phyloP scores from a whole-genome alignment of 2,329 filamentous ascomycete species.

The Fusarium torulosum region DNA sequence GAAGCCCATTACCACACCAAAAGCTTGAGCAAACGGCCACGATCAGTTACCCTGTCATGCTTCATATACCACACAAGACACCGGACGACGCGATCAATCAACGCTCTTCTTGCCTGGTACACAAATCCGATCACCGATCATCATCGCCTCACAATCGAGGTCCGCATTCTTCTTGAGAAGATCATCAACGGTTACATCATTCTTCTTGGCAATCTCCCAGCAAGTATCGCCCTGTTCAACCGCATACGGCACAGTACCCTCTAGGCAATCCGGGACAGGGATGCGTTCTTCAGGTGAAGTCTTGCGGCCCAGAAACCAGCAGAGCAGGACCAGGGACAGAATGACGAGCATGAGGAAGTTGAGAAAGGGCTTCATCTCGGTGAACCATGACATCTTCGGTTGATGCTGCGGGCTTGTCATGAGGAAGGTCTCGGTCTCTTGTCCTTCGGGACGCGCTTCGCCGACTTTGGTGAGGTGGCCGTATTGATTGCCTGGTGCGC shows the following conservation, averaged over 20 bases:
- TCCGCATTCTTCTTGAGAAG: conserved; percentile 60
- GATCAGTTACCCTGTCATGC: neutral
- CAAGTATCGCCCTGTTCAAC: conserved; percentile 64
- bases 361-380: conserved; percentile 66
- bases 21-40: neutral
- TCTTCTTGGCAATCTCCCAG: conserved; percentile 62
- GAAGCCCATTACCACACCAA: neutral
- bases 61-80: conserved; percentile 11
- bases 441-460: conserved; percentile 45
- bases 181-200: conserved; percentile 59
- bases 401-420: conserved; percentile 28
- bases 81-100: conserved; percentile 1
- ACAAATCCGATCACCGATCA: conserved; percentile 59
- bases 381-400: conserved; percentile 61
- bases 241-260: conserved; percentile 53
- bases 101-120: conserved; percentile 51
- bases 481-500: conserved; percentile 63
- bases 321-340: conserved; percentile 63
- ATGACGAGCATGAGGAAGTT: conserved; percentile 69
- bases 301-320: conserved; percentile 60
- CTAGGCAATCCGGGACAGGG: conserved; percentile 45
- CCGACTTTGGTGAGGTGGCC: conserved; percentile 60
- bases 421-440: conserved; percentile 52
- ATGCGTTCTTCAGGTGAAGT: conserved; percentile 40
- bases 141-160: conserved; percentile 62